These are phyloP conservation scores for Nemania serpens DNA, from an alignment of 2,329 filamentous ascomycete species.

Conservation along the genomic window DNA sequence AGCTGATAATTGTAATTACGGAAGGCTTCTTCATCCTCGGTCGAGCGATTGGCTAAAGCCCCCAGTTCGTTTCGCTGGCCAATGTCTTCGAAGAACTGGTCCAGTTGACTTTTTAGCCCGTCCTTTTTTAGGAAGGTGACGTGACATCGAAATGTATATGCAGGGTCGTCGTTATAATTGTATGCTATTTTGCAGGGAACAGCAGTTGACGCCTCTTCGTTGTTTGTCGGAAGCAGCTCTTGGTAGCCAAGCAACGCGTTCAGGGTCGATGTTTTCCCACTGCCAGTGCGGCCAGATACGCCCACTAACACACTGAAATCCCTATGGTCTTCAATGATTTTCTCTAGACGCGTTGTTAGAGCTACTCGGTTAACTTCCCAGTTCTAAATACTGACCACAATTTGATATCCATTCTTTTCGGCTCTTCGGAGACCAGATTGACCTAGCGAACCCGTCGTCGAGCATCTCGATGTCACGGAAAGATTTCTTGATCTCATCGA, in stretches of 20 bases:
- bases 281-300: conserved; percentile 35
- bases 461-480: background rate
- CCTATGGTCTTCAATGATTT: conserved; percentile 7
- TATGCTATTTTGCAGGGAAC: conserved; percentile 35
- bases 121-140: conserved; percentile 30
- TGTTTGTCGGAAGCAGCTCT: conserved; percentile 40
- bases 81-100: conserved; percentile 26
- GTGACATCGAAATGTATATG: conserved; percentile 29
- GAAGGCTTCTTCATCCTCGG: conserved; percentile 25
- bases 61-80: background rate
- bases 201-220: conserved; percentile 39
- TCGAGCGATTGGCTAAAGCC: background rate
- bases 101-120: conserved; percentile 26
- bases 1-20: background rate
- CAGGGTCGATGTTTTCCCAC: conserved; percentile 36
- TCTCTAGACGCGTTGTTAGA: background rate
- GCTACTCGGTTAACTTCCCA: background rate
- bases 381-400: conserved; percentile 6
- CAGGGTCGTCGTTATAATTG: conserved; percentile 32
- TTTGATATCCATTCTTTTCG: conserved; percentile 2
- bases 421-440: conserved; percentile 9
- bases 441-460: background rate
- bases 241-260: conserved; percentile 32
- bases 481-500: background rate
- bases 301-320: conserved; percentile 33